Evolutionary conservation across 2,329 filamentous ascomycete species (phyloP).

Genomic region (Dactylellina leptospora): DNA sequence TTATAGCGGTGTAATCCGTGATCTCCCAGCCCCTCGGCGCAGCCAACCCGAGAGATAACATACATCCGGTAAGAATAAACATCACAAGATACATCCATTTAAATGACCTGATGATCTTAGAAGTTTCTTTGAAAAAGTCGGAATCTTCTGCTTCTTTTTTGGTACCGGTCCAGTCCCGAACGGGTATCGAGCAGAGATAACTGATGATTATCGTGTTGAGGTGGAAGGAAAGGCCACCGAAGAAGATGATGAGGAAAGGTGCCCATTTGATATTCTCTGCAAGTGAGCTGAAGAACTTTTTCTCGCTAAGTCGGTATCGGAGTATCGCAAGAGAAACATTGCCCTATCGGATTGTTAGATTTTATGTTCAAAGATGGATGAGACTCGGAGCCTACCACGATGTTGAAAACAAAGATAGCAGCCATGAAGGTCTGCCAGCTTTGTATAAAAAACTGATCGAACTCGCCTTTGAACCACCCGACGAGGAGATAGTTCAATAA

Average conservation of each 20-base stretch:
- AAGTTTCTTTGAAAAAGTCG: conserved; percentile 34
- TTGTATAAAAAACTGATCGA: conserved; percentile 74
- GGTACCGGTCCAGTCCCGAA: conserved; percentile 58
- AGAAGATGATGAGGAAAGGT: conserved; percentile 65
- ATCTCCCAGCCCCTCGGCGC: conserved; percentile 67
- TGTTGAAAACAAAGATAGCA: conserved; percentile 68
- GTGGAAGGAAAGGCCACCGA: conserved; percentile 63
- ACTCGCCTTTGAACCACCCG: conserved; percentile 74
- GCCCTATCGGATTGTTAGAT: conserved; percentile 22
- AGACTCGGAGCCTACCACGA: conserved; percentile 21
- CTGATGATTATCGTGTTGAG: conserved; percentile 62
- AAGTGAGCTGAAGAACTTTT: conserved; percentile 64
- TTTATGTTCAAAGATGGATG: not conserved
- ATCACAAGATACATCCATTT: conserved; percentile 55
- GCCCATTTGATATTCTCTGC: conserved; percentile 72
- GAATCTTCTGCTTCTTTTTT: conserved; percentile 44
- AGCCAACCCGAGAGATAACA: conserved; percentile 57
- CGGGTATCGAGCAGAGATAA: conserved; percentile 63
- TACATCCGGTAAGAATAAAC: conserved; percentile 55
- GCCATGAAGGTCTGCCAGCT: conserved; percentile 73
- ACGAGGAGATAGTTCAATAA: conserved; percentile 75
- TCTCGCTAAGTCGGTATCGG: conserved; percentile 70
- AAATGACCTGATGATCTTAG: conserved; percentile 32
- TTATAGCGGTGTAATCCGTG: conserved; percentile 68
- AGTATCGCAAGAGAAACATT: conserved; percentile 67